Evolutionary conservation across 2,329 filamentous ascomycete genomes (phyloP).

Genomic region (Fusarium humuli): DNA sequence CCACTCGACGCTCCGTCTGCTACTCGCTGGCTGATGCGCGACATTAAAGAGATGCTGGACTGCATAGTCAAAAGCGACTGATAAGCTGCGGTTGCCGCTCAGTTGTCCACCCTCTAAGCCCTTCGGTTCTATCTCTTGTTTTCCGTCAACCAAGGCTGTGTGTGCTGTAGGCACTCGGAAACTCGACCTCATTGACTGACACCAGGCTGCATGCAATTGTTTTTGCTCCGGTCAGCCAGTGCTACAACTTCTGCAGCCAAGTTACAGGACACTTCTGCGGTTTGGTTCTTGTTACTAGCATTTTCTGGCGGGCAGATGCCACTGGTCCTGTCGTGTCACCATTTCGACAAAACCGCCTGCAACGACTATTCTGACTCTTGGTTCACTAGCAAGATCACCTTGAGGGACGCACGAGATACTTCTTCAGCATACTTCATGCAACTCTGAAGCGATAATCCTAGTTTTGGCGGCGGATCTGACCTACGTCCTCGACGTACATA

Average conservation of each 20-base stretch:
- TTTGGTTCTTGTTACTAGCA: slow-evolving; percentile 18
- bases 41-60: slow-evolving; percentile 43
- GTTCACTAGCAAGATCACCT: slow-evolving; percentile 35
- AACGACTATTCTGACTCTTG: slow-evolving; percentile 25
- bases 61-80: slow-evolving; percentile 44
- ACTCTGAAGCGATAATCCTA: slow-evolving; percentile 31
- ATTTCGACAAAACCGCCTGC: slow-evolving; percentile 36
- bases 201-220: slow-evolving; percentile 24
- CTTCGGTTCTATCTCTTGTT: slow-evolving; percentile 38
- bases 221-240: slow-evolving; percentile 27
- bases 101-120: slow-evolving; percentile 41
- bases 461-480: slow-evolving; percentile 37
- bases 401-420: slow-evolving; percentile 39
- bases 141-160: slow-evolving; percentile 37
- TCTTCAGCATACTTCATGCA: slow-evolving; percentile 42
- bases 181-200: slow-evolving; percentile 26
- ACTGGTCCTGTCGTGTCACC: slow-evolving; percentile 40
- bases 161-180: slow-evolving; percentile 32
- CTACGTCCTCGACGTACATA: slow-evolving; percentile 34
- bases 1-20: slow-evolving; percentile 36
- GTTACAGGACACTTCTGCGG: slow-evolving; percentile 10
- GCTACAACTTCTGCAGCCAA: slow-evolving; percentile 29
- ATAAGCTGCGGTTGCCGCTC: slow-evolving; percentile 48
- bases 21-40: slow-evolving; percentile 43
- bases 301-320: slow-evolving; percentile 24